Percentiles rank a stretch among this genome's conserved stretches.
Evolutionary conservation across 2,329 filamentous ascomycete species (phyloP).

Genomic region (Phialocephala sp.): DNA sequence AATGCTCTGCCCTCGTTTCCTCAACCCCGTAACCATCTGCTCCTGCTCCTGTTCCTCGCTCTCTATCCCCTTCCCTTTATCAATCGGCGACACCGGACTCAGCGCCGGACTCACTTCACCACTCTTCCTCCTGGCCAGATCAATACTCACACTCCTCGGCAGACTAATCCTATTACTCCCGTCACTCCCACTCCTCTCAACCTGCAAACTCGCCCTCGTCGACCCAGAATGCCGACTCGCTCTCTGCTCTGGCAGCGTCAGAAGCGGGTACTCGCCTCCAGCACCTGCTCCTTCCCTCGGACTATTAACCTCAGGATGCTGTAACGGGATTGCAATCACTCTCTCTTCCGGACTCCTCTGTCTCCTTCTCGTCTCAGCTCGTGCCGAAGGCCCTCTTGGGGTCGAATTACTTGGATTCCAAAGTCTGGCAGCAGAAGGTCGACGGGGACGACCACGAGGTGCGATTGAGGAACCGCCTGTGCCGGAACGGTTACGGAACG

Average conservation of each 20-base stretch:
- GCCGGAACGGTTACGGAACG: constrained; percentile 36
- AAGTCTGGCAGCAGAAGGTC: constrained; percentile 49
- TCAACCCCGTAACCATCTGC: constrained; percentile 23
- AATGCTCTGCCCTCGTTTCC: constrained; percentile 31
- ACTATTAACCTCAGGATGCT: constrained; percentile 40
- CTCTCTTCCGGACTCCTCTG: constrained; percentile 25
- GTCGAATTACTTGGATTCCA: constrained; percentile 68
- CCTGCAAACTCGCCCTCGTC: constrained; percentile 50
- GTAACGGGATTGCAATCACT: constrained; percentile 40
- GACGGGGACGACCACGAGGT: constrained; percentile 33
- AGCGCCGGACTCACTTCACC: constrained; percentile 32
- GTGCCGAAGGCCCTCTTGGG: constrained; percentile 38
- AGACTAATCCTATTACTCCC: constrained; percentile 40
- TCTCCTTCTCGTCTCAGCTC: constrained; percentile 23
- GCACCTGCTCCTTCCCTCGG: constrained; percentile 36
- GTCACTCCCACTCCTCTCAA: constrained; percentile 51
- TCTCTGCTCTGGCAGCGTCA: constrained; percentile 62
- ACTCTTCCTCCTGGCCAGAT: constrained; percentile 39
- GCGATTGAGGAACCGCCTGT: constrained; percentile 36
- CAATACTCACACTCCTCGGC: constrained; percentile 43
- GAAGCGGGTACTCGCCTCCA: constrained; percentile 52
- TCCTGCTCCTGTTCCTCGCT: constrained; percentile 24
- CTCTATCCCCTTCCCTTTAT: constrained; percentile 42
- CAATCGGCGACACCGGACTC: constrained; percentile 21
- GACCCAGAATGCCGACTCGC: constrained; percentile 55